Evolutionary conservation across 106 monocot species (phyloP), one percentile per base, ranked within the genome.

Genomic region (Vanilla planifolia): DNA sequence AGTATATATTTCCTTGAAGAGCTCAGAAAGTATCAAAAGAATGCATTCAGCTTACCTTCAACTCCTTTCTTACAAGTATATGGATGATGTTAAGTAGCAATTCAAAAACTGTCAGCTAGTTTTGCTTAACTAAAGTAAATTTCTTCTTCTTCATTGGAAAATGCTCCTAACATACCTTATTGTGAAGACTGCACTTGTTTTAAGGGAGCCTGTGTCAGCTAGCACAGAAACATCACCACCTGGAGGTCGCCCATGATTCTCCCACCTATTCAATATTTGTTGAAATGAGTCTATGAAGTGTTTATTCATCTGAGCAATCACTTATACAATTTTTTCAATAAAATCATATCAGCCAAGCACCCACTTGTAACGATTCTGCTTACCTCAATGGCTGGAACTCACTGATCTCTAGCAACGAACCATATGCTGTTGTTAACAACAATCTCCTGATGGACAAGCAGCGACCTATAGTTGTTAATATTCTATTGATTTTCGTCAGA

Each of bases 301-400:
- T n/a, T n/a, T n/a, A n/a, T n/a, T n/a, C n/a, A n/a, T n/a, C n/a
- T n/a, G n/a, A n/a, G n/a, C n/a, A n/a, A n/a, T n/a, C n/a, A n/a
- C n/a, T n/a, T n/a, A n/a, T n/a, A n/a, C n/a, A n/a, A 45, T 7
- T 2, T 28, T 6, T 6, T 24, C 40, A 24, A 51, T 52, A 27
- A 67, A 26, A 33, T 43, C 13, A 11, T 59, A 61, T 26, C 15
- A 4, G 15, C 30, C 16, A 23, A 53, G 29, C 3, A 20, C 0
- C 33, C 23, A 20, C 3, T 36, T 40, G 11, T 43, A 33, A 6
- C 20, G 11, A 8, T n/a, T 39, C 19, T 19, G 44, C 71, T 25
- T 59, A 93, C 93, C 89, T 89, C 43, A 79, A 39, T 25, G 93
- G 81, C 20, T 85, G 93, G 62, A 85, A 44, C 57, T 89, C 79